Conservation (phyloP, 2,329 filamentous ascomycete genomes). For the Colletotrichum musicola region DNA sequence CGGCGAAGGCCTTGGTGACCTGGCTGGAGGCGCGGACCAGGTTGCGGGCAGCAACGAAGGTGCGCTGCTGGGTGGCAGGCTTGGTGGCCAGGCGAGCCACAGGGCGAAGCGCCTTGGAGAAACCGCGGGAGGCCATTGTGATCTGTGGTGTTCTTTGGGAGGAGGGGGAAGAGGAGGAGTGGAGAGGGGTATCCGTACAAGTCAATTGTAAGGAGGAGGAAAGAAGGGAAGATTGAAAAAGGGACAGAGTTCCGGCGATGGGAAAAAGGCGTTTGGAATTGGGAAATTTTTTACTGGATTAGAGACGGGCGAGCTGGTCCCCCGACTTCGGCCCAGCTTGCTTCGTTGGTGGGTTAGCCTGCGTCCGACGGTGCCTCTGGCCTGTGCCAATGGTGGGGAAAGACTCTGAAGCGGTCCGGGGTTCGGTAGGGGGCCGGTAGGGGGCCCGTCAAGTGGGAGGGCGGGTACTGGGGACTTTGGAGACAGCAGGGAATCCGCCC, state of each 20-base stretch:
- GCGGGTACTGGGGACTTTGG: constrained; percentile 40
- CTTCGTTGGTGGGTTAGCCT: constrained; percentile 36
- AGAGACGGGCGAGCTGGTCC: constrained; percentile 36
- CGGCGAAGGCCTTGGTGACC: constrained; percentile 53
- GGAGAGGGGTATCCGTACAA: constrained; percentile 44
- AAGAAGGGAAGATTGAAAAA: constrained; percentile 28
- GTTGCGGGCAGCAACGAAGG: constrained; percentile 71
- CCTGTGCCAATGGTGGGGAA: constrained; percentile 39
- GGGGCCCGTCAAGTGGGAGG: constrained; percentile 26
- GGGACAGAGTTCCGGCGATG: constrained; percentile 37
- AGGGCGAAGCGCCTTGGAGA: constrained; percentile 76
- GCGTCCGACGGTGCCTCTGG: constrained; percentile 22
- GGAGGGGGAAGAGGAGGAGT: constrained; percentile 47
- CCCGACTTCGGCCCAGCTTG: constrained; percentile 41
- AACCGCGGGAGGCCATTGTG: constrained; percentile 83
- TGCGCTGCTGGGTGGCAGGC: constrained; percentile 71
- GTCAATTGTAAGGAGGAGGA: constrained; percentile 40
- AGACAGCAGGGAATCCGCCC: constrained; percentile 28
- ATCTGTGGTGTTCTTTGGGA: constrained; percentile 50
- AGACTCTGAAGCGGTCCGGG: constrained; percentile 34
- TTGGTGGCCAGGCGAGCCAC: constrained; percentile 70
- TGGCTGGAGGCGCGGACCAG: constrained; percentile 66
- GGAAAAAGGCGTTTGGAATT: constrained; percentile 39
- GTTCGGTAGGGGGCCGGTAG: constrained; percentile 29
- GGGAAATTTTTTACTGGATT: constrained; percentile 42